Evolutionary conservation across 1,139 yeast species (phyloP).

Genomic region (Candida labiduridarum): DNA sequence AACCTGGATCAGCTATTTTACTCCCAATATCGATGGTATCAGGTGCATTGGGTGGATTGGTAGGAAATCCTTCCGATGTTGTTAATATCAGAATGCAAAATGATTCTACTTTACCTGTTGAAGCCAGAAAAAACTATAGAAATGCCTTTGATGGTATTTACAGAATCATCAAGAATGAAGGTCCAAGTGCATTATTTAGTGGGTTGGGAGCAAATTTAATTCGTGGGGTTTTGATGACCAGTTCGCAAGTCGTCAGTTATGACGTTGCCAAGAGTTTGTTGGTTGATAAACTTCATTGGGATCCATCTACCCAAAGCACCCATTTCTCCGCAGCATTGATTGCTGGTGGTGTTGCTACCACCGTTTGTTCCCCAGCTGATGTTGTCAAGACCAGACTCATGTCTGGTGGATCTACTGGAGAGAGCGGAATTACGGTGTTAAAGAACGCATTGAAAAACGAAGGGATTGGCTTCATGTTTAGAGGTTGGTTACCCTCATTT

Average conservation of each 20-base stretch:
- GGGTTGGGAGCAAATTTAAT: constrained; percentile 79
- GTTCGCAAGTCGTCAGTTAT: constrained; percentile 87
- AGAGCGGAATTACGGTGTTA: constrained; percentile 55
- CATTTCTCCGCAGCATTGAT: constrained; percentile 76
- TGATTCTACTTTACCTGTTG: constrained; percentile 69
- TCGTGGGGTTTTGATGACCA: constrained; percentile 87
- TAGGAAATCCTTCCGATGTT: constrained; percentile 88
- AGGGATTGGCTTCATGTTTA: constrained; percentile 77
- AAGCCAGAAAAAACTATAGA: constrained; percentile 70
- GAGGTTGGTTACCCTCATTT: constrained; percentile 92
- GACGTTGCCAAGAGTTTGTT: constrained; percentile 71
- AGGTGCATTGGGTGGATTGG: constrained; percentile 81
- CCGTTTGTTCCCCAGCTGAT: constrained; percentile 91
- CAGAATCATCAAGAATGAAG: constrained; percentile 65
- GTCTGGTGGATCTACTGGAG: constrained; percentile 34
- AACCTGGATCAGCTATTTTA: constrained; percentile 48
- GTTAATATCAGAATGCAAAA: constrained; percentile 92
- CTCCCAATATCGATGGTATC: constrained; percentile 82
- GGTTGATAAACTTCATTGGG: constrained; percentile 52
- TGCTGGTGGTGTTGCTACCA: constrained; percentile 87
- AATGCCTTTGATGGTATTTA: constrained; percentile 78
- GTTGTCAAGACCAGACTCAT: constrained; percentile 87
- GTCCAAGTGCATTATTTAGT: constrained; percentile 60
- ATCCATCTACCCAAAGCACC: constrained; percentile 65
- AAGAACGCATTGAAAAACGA: constrained; percentile 61